Evolutionary conservation across 108 stramenopile genomes (phyloP).

Genomic region (Cylindrotheca closterium): DNA sequence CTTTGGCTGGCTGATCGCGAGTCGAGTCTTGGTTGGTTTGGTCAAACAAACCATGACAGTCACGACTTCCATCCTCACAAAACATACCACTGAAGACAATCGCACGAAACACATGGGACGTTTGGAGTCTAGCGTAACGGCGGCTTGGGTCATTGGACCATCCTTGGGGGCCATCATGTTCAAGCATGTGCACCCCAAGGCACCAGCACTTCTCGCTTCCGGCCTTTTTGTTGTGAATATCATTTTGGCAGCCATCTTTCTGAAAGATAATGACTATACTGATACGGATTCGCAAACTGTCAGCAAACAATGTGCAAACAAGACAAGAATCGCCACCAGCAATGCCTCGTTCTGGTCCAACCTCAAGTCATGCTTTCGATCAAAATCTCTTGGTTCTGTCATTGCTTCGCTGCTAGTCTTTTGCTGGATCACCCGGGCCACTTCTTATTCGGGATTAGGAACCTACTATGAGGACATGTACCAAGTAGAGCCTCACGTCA

Average conservation of each 20-base stretch:
- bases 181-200: constrained; percentile 55
- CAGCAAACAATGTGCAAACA: neutral
- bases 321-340: constrained; percentile 4
- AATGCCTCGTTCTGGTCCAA: constrained; percentile 37
- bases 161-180: constrained; percentile 67
- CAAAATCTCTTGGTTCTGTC: constrained; percentile 46
- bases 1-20: constrained; percentile 52
- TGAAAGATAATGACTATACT: constrained; percentile 28
- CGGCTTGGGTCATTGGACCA: constrained; percentile 80
- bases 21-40: constrained; percentile 84
- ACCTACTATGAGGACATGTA: constrained; percentile 82
- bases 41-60: constrained; percentile 95
- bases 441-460: constrained; percentile 66
- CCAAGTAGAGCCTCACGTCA: constrained; percentile 59
- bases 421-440: constrained; percentile 57
- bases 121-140: constrained; percentile 53
- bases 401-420: constrained; percentile 52
- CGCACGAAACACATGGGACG: constrained; percentile 64
- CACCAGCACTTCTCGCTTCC: constrained; percentile 56
- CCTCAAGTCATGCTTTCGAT: constrained; percentile 56
- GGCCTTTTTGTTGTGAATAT: constrained; percentile 60
- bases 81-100: constrained; percentile 45
- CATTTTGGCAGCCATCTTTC: constrained; percentile 43
- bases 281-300: neutral
- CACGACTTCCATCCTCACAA: constrained; percentile 78